Evolutionary conservation across 805 yeast species (phyloP), one percentile per base, ranked within the genome.

Genomic region (Wickerhamomyces bovis): DNA sequence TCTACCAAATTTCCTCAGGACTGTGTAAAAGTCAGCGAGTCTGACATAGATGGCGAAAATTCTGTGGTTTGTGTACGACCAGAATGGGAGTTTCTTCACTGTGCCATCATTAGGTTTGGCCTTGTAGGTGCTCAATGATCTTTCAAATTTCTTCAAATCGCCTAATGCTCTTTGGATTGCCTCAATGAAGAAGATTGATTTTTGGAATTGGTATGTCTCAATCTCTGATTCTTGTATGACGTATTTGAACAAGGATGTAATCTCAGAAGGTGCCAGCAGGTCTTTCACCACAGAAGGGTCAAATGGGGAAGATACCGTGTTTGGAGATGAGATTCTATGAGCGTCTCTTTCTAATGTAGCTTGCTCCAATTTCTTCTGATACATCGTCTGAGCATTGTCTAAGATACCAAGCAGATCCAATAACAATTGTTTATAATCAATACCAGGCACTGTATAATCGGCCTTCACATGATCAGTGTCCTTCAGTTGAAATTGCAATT

Each of bases 11-110:
- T 64, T 64, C 36, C 78, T 61, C 15, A 69, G 51, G 1, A 70
- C 60, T 16, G 68, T 57, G 51, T 73, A 73, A 21, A 73, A 48
- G 43, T 75, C 80, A 44, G 72, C 69, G 28, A 75, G 55, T 39
- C 76, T 61, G 8, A 57, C 45, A 30, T 52, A 50, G 12, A 48
- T 55, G 15, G 76, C 67, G 47, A 77, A 69, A 4, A 77, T 62
- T 47, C 75, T 65, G 53, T 80, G 84, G 38, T 76, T 54, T 0
- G 77, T 59, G 48, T 63, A 68, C n/a, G 63, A 56, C 66, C 70
- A 65, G 42, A 58, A 53, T 4, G 73, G 71, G 2, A 71, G 42
- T 19, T 65, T 61, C 33, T 62, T 62, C 10, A 69, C 40, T 18
- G 46, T 39, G 1, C 49, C 49, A 19, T 60, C 59, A 9, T 45